These are phyloP conservation scores for Podila minutissima DNA, from an alignment of 192 early-diverging fungal genomes.

Conservation along the genomic window DNA sequence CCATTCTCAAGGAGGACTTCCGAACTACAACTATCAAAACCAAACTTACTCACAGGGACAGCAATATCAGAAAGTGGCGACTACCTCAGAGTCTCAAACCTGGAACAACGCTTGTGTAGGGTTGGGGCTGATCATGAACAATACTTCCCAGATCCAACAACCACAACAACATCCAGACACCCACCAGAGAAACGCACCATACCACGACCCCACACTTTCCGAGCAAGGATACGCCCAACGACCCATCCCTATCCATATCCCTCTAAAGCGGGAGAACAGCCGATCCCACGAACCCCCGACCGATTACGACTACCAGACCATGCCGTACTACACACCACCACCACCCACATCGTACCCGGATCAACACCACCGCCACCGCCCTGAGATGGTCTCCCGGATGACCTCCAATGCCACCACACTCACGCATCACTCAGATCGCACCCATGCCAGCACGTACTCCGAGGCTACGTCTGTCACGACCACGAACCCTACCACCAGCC, in stretches of 20 bases:
- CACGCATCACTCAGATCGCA: constrained; percentile 3
- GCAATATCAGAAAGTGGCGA: not conserved
- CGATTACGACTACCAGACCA: not conserved
- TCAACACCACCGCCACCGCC: not conserved
- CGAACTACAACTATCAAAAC: not conserved
- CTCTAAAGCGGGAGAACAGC: not conserved
- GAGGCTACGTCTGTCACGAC: constrained; percentile 5
- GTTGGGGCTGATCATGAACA: constrained; percentile 14
- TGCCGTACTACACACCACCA: not conserved
- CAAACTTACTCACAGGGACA: not conserved
- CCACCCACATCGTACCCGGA: not conserved
- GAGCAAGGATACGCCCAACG: not conserved
- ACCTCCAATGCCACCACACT: constrained; percentile 4
- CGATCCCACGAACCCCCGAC: not conserved
- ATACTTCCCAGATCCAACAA: not conserved
- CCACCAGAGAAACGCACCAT: not conserved
- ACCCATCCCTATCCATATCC: constrained; percentile 8
- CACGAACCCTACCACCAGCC: not conserved
- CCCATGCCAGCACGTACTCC: not conserved
- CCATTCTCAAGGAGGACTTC: constrained; percentile 7
- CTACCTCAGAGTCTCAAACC: not conserved
- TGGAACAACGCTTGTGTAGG: constrained; percentile 21
- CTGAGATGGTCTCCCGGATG: constrained; percentile 4
- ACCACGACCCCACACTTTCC: not conserved
- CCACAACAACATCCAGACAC: not conserved